Percentiles rank a stretch among this genome's conserved stretches.
phyloP scores from a whole-genome alignment of 2,329 filamentous ascomycete genomes.

The Colletotrichum camelliae region DNA sequence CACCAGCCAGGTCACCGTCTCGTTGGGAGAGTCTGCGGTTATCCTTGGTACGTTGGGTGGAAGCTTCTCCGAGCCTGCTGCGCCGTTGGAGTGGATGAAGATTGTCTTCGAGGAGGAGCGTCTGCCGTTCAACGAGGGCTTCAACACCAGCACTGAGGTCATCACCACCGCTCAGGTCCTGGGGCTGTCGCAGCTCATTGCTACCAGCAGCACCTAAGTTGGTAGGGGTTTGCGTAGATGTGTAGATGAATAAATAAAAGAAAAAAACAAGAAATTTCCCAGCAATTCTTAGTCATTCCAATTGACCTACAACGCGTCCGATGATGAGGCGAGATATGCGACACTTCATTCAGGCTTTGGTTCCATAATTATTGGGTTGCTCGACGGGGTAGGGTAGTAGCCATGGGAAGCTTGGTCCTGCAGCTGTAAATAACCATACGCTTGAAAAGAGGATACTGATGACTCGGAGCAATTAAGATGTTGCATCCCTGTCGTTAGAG shows the following conservation, averaged over 20 bases:
- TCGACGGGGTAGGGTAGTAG: neutral
- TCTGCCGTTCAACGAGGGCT: slow-evolving; percentile 14
- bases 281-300: neutral
- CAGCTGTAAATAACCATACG: neutral
- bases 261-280: neutral
- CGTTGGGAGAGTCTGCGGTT: slow-evolving; percentile 24
- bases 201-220: neutral
- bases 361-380: neutral
- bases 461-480: neutral
- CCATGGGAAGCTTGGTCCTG: neutral
- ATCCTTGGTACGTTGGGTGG: slow-evolving; percentile 23
- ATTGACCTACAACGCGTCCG: fast-evolving
- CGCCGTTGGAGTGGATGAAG: slow-evolving; percentile 11
- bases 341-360: fast-evolving
- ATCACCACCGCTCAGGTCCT: slow-evolving; percentile 12
- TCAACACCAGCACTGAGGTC: neutral
- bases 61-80: slow-evolving; percentile 11
- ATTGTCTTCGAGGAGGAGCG: slow-evolving; percentile 17
- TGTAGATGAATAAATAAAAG: neutral
- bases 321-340: neutral
- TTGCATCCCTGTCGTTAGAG: neutral
- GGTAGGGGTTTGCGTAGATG: neutral
- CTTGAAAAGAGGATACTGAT: neutral
- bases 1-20: slow-evolving; percentile 25
- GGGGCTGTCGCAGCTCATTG: slow-evolving; percentile 7